These are phyloP conservation scores for Nymphaea thermarum DNA, from an alignment of 164 flowering plant species.

Conservation along the genomic window DNA sequence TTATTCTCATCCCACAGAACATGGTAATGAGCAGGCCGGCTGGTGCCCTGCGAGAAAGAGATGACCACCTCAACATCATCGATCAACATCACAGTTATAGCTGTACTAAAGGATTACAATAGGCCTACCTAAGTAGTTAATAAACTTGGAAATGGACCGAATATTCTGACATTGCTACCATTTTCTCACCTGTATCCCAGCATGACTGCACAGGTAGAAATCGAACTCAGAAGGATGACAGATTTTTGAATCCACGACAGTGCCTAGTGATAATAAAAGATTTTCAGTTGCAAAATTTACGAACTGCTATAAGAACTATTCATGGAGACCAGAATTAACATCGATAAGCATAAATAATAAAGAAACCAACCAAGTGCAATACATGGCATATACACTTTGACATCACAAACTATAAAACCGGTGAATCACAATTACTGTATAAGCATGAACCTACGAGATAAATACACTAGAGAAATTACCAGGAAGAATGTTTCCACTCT, in stretches of 20 bases:
- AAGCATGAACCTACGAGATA: background rate
- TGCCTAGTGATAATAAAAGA: conserved; percentile 17
- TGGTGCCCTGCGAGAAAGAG: conserved; percentile 36
- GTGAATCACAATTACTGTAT: background rate
- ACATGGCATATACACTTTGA: too few species aligned
- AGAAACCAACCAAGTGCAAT: too few species aligned
- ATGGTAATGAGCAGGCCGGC: conserved; percentile 54
- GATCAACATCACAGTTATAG: background rate
- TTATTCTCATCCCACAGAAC: conserved; percentile 49
- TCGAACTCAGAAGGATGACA: conserved; percentile 65
- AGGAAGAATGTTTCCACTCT: conserved; percentile 16
- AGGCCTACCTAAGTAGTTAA: background rate
- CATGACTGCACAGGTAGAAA: conserved; percentile 57
- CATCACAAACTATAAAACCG: too few species aligned
- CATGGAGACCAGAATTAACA: background rate
- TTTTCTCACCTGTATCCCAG: conserved; percentile 44
- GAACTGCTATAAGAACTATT: too few species aligned
- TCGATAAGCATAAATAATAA: background rate
- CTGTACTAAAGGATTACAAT: background rate
- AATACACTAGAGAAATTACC: conserved; percentile 5
- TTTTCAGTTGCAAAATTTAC: background rate
- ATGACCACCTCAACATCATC: background rate
- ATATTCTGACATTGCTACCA: background rate
- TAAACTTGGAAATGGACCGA: background rate
- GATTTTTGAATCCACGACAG: conserved; percentile 55